phyloP scores from a whole-genome alignment of 768 basidiomycete genomes.

The Cubamyces lactineus region DNA sequence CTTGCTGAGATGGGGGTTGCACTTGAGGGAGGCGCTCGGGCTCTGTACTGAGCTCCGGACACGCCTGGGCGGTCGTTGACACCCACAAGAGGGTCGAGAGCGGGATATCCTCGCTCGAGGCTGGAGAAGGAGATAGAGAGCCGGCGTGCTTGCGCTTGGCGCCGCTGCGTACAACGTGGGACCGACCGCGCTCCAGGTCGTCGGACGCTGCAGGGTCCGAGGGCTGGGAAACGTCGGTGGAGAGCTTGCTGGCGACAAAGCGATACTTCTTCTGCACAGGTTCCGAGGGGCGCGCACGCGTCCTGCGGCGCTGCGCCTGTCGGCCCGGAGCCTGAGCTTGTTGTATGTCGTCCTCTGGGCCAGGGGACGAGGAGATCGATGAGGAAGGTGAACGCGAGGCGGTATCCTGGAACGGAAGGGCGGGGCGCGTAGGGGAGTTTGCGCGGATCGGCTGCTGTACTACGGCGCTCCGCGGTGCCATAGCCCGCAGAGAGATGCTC shows the following conservation, averaged over 20 bases:
- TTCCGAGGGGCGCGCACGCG: constrained; percentile 3
- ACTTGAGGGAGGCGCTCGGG: background rate
- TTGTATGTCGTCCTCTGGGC: too few species aligned
- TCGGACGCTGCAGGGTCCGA: background rate
- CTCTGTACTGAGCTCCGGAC: background rate
- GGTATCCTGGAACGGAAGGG: background rate
- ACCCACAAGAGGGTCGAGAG: background rate
- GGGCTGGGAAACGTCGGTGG: background rate
- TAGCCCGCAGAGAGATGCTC: constrained; percentile 1
- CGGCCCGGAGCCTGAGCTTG: background rate
- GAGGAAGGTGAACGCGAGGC: background rate
- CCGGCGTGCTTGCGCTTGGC: constrained; percentile 7
- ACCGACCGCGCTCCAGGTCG: background rate
- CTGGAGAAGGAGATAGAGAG: background rate
- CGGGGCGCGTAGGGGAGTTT: background rate
- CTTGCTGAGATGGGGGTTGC: background rate
- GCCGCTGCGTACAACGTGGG: background rate
- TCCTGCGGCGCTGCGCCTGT: background rate
- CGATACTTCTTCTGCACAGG: constrained; percentile 15
- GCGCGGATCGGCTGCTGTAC: background rate
- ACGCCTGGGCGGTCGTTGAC: background rate
- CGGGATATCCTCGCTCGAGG: constrained; percentile 13
- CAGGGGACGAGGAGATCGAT: background rate
- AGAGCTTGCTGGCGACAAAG: constrained; percentile 18
- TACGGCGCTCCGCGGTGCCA: too few species aligned